Percentiles rank a stretch among this genome's conserved stretches.
Evolutionary conservation across 169 alveolate genomes (phyloP).

Genomic region (Perkinsus chesapeaki): DNA sequence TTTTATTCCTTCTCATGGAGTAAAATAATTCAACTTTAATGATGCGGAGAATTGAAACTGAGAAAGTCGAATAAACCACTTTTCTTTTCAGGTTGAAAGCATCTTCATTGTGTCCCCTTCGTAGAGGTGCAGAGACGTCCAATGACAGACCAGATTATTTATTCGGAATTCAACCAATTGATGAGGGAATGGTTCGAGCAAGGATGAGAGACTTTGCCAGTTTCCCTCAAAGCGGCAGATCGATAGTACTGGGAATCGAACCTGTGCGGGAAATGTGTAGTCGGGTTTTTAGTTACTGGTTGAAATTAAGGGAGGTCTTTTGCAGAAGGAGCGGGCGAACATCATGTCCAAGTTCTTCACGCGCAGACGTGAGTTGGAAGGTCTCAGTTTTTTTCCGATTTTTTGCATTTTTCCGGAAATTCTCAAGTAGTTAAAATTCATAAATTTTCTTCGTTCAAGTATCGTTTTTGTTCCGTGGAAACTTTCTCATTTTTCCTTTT

Average conservation of each 20-base stretch:
- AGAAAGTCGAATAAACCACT: not conserved
- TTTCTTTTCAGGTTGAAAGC: not conserved
- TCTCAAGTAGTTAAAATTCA: not conserved
- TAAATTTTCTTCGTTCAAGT: too few relatives aligned
- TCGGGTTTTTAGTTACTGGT: not conserved
- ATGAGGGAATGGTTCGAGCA: not conserved
- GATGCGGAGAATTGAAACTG: not conserved
- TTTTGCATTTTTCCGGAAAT: not conserved
- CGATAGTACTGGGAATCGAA: not conserved
- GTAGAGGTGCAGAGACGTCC: not conserved
- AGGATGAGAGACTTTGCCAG: not conserved
- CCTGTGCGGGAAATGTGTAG: not conserved
- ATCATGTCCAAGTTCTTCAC: not conserved
- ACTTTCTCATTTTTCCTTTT: too few relatives aligned
- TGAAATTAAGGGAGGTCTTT: not conserved
- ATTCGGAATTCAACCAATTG: not conserved
- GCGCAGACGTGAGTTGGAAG: not conserved
- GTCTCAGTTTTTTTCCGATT: not conserved
- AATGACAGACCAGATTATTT: not conserved
- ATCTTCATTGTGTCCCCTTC: not conserved
- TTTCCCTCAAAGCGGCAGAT: not conserved
- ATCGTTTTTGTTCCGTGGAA: too few relatives aligned
- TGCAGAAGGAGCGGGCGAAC: not conserved
- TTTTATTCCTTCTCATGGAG: too few relatives aligned
- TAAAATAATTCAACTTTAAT: too few relatives aligned